A percentile compares a stretch with the other conserved stretches of the same genome.
These are phyloP conservation scores for Gossypium arboreum DNA, from an alignment of 345 rosid species.

Conservation along the genomic window DNA sequence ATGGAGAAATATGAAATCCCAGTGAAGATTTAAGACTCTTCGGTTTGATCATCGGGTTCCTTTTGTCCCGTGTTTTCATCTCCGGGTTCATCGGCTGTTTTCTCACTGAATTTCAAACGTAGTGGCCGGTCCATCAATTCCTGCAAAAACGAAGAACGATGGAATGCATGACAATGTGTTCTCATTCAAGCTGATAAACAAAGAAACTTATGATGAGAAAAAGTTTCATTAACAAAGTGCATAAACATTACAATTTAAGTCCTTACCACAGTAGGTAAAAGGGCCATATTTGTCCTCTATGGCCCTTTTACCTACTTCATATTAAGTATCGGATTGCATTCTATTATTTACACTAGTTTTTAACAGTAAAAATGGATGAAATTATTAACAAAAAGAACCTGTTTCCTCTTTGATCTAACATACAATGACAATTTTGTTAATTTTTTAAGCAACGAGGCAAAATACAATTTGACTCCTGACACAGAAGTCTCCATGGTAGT, in stretches of 20 bases:
- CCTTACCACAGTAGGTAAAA: no score
- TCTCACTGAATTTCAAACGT: constrained; percentile 58
- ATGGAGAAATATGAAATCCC: neutral
- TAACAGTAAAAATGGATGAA: no score
- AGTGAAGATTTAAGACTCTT: constrained; percentile 20
- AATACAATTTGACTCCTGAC: no score
- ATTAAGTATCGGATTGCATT: no score
- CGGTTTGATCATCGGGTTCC: constrained; percentile 19
- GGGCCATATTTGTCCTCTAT: no score
- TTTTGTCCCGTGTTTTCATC: constrained; percentile 30
- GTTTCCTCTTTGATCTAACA: no score
- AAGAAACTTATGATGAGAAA: neutral
- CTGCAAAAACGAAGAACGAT: constrained; percentile 31
- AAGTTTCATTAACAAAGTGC: neutral
- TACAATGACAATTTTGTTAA: no score
- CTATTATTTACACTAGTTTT: no score
- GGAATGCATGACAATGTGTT: neutral
- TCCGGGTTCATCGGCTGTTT: constrained; percentile 38
- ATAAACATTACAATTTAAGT: neutral
- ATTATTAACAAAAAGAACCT: no score
- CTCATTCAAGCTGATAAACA: neutral
- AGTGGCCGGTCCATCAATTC: constrained; percentile 83
- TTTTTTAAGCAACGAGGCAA: no score
- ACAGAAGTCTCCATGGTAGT: no score
- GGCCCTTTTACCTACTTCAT: no score